Conservation (phyloP, 352 stramenopile species). For the Lagenidium giganteum region DNA sequence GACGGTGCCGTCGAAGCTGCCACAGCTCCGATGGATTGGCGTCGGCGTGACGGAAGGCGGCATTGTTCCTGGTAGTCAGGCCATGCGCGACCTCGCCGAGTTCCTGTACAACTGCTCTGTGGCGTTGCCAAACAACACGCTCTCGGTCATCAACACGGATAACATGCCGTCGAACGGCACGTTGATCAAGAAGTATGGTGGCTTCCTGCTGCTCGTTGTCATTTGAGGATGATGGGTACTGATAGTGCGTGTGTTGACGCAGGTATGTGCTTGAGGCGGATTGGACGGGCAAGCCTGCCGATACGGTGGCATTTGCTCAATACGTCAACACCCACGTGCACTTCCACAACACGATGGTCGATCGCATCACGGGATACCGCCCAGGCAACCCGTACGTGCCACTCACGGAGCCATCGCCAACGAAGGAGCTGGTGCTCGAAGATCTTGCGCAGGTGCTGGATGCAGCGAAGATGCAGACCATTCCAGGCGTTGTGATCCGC, state of each 20-base stretch:
- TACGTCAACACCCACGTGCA: slow-evolving; percentile 49
- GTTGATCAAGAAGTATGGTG: slow-evolving; percentile 33
- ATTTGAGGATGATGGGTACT: no score
- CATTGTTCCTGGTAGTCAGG: slow-evolving; percentile 19
- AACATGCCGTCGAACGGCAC: slow-evolving; percentile 72
- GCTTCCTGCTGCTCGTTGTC: no score
- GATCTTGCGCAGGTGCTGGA: slow-evolving; percentile 43
- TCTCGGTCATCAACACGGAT: slow-evolving; percentile 80
- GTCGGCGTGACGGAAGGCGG: slow-evolving; percentile 66
- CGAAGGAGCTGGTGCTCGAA: slow-evolving; percentile 64
- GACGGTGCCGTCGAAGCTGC: slow-evolving; percentile 18
- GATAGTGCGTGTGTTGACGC: background rate
- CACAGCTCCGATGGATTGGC: slow-evolving; percentile 33
- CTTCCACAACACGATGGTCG: slow-evolving; percentile 86
- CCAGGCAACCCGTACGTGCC: slow-evolving; percentile 41
- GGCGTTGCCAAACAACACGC: slow-evolving; percentile 26
- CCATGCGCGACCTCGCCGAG: slow-evolving; percentile 45
- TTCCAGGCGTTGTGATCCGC: slow-evolving; percentile 52
- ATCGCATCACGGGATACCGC: slow-evolving; percentile 61
- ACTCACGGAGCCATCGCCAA: slow-evolving; percentile 47
- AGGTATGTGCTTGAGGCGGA: slow-evolving; percentile 23
- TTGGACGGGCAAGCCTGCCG: slow-evolving; percentile 18
- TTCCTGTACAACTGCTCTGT: slow-evolving; percentile 41
- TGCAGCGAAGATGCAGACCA: slow-evolving; percentile 11
- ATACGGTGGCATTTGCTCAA: slow-evolving; percentile 16